These are phyloP conservation scores for Capillidium heterosporum DNA, from an alignment of 371 early-diverging fungal genomes.

Conservation along the genomic window DNA sequence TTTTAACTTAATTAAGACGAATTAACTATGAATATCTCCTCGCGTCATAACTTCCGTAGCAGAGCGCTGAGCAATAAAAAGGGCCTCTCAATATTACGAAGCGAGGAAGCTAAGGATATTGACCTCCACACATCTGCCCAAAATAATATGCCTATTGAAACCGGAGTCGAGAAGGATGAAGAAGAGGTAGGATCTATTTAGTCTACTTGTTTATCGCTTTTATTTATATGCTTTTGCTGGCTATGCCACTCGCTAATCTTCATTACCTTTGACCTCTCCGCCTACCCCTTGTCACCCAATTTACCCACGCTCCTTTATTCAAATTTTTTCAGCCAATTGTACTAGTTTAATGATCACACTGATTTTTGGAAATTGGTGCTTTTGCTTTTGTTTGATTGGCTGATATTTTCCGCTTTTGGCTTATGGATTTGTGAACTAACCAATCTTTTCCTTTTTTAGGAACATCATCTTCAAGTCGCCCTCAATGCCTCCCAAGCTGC, in stretches of 20 bases:
- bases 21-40: neutral
- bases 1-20: neutral
- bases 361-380: no score
- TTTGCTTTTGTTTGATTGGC: constrained; percentile 3
- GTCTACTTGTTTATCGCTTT: constrained; percentile 6
- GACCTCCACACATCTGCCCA: constrained; percentile 50
- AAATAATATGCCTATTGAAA: constrained; percentile 45
- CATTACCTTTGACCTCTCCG: no score
- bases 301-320: neutral
- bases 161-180: constrained; percentile 54
- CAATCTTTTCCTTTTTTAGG: constrained; percentile 22
- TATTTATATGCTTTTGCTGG: neutral
- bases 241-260: neutral
- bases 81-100: constrained; percentile 59
- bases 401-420: neutral
- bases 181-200: constrained; percentile 38
- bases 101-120: constrained; percentile 68
- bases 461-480: constrained; percentile 92
- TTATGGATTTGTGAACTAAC: neutral
- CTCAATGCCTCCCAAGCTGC: constrained; percentile 62
- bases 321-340: neutral
- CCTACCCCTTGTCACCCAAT: neutral
- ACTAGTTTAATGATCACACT: no score
- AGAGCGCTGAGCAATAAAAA: constrained; percentile 79
- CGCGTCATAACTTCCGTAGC: constrained; percentile 36